phyloP scores from a whole-genome alignment of 805 yeast species.

The Sugiyamaella valdiviana region DNA sequence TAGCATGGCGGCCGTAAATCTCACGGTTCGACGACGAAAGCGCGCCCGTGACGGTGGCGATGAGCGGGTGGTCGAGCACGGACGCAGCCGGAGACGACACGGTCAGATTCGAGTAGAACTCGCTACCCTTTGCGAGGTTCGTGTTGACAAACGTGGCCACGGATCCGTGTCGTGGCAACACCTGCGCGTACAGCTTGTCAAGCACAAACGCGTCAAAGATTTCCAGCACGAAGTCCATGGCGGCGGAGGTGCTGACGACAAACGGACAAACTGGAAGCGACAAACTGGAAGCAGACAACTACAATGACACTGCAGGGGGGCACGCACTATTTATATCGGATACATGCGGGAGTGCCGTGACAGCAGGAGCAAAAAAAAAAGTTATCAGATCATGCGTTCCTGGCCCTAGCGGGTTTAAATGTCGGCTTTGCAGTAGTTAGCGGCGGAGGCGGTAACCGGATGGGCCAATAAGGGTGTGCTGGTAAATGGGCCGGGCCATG shows the following conservation, averaged over 20 bases:
- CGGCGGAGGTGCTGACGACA: too few species aligned
- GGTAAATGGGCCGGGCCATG: too few species aligned
- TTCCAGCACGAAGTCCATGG: constrained; percentile 90
- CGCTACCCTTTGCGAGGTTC: not conserved
- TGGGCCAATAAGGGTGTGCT: too few species aligned
- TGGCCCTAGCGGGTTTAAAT: not conserved
- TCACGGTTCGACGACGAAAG: constrained; percentile 27
- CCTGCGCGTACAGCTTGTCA: constrained; percentile 66
- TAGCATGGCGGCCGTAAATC: constrained; percentile 45
- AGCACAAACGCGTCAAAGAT: constrained; percentile 63
- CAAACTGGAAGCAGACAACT: too few species aligned
- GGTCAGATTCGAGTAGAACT: not conserved
- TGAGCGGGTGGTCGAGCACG: not conserved
- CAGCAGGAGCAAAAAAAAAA: not conserved
- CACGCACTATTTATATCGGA: not conserved
- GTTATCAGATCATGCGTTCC: not conserved
- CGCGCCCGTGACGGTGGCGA: not conserved
- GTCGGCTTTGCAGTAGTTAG: too few species aligned
- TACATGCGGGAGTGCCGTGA: not conserved
- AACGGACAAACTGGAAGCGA: too few species aligned
- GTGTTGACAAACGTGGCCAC: not conserved
- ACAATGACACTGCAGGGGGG: too few species aligned
- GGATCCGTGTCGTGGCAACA: constrained; percentile 43
- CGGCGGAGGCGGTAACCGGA: too few species aligned
- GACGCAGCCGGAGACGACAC: not conserved